A percentile compares a stretch with the other conserved stretches of the same genome.
Conservation (phyloP, 2,329 filamentous ascomycete species). For the Colletotrichum tabaci region DNA sequence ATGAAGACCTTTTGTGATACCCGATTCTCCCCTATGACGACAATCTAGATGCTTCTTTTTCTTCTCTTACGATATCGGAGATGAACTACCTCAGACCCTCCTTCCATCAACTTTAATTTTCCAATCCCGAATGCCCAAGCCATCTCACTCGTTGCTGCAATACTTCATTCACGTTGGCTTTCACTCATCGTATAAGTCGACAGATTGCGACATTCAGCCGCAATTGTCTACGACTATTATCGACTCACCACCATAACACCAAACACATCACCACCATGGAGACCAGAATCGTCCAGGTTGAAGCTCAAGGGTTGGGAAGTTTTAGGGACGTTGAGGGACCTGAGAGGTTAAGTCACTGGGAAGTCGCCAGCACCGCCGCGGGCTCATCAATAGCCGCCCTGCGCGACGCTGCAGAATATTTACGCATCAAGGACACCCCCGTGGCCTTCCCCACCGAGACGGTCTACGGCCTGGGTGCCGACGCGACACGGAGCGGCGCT, state of each 20-base stretch:
- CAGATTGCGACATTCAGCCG: constrained; percentile 14
- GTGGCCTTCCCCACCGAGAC: constrained; percentile 98
- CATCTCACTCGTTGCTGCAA: background rate
- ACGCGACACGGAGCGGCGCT: constrained; percentile 87
- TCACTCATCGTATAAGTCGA: constrained; percentile 40
- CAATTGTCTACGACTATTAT: background rate
- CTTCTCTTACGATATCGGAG: constrained; percentile 5
- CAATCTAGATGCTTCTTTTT: constrained; percentile 19
- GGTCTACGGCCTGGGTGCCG: constrained; percentile 96
- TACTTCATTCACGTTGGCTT: constrained; percentile 31
- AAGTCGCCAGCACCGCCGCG: constrained; percentile 51
- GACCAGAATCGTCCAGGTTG: constrained; percentile 57
- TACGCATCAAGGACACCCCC: constrained; percentile 78
- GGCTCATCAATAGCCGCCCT: constrained; percentile 60
- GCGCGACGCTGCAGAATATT: constrained; percentile 74
- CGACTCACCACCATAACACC: background rate
- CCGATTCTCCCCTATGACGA: constrained; percentile 24
- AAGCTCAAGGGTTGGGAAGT: constrained; percentile 51
- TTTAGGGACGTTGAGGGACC: constrained; percentile 51
- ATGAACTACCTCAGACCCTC: constrained; percentile 31
- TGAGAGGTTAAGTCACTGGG: constrained; percentile 60
- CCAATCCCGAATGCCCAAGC: background rate
- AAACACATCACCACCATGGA: constrained; percentile 50
- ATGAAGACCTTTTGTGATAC: constrained; percentile 36
- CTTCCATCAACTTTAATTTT: constrained; percentile 20